Base-by-base conservation (phyloP, 2,329 filamentous ascomycete species). In the Aspergillus spinulosporus region DNA sequence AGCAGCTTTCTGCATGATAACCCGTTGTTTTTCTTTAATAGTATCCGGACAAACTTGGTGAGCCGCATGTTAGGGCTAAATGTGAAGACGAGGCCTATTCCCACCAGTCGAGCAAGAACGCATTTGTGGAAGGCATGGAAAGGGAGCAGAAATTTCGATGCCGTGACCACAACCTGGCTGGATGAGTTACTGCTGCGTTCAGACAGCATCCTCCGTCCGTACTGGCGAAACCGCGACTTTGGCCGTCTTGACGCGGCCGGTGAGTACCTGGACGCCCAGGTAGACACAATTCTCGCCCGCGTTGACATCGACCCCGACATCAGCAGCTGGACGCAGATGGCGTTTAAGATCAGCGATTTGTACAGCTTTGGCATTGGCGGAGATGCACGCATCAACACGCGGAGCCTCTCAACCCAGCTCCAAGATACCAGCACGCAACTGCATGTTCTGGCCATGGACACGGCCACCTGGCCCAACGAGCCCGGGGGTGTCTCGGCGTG, bases 401-500 rank as follows among this genome's bases (percentile, higher is more conserved):
- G 77, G 21, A 78, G 76, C 0, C 52, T 60, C 5, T 60, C 58
- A 0, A 60, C 58, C 0, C 58, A 60, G 26, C 14, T 60, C 2
- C 76, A 78, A 54, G 70, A 77, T 7, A 69, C 75, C 3, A 78
- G 77, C 59, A 70, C 67, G 6, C 79, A 82, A 5, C 74, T 82
- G 2, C 80, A 80, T n/a, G 78, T 82, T 44, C 75, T 82, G 49
- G 79, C 80, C 39, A 72, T 74, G 42, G 80, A 82, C 57, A 80
- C 76, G 26, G 79, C 79, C 3, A 81, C 78, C 57, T 80, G 78
- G 78, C 78, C 78, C 3, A 77, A 79, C 54, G 76, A 78, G 54
- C 78, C 78, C 29, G 80, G 80, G 53, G 80, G 80, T 62, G 80
- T 82, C 9, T 82, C 80, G 12, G 80, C 80, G 52, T 83, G 80